Percentiles rank a stretch among this genome's conserved stretches.
Evolutionary conservation across 179 eudicot genomes (phyloP).

Genomic region (Camellia oleifera): DNA sequence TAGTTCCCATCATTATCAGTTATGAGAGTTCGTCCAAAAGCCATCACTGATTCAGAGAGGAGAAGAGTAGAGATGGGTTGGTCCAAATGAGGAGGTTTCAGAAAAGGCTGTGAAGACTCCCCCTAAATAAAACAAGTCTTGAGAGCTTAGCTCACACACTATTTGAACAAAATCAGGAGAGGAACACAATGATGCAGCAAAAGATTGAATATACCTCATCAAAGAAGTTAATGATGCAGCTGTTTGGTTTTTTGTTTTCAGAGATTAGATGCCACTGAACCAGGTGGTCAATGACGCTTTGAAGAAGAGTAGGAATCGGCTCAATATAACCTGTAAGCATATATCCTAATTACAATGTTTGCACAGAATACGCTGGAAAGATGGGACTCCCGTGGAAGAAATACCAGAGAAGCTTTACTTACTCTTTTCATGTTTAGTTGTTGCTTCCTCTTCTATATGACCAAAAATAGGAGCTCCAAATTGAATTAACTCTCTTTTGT

Average conservation of each 20-base stretch:
- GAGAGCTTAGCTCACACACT: background rate
- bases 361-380: background rate
- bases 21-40: conserved; percentile 73
- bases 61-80: conserved; percentile 73
- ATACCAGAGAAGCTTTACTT: conserved; percentile 20
- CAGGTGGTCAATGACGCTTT: conserved; percentile 72
- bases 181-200: background rate
- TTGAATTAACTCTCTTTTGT: conserved; percentile 91
- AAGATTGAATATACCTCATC: conserved; percentile 63
- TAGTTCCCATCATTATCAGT: conserved; percentile 77
- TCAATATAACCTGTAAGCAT: conserved; percentile 61
- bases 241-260: conserved; percentile 83
- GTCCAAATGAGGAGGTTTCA: conserved; percentile 93
- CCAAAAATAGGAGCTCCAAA: conserved; percentile 87
- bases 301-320: conserved; percentile 80
- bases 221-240: conserved; percentile 88
- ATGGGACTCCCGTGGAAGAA: background rate
- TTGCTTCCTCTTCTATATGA: conserved; percentile 57
- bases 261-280: conserved; percentile 84
- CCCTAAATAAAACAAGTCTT: conserved; percentile 39
- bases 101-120: conserved; percentile 85
- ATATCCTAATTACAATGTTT: background rate
- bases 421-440: conserved; percentile 49
- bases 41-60: conserved; percentile 75
- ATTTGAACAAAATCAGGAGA: background rate